Conservation (phyloP, 257 asterid species). For the Fraxinus anomala region DNA sequence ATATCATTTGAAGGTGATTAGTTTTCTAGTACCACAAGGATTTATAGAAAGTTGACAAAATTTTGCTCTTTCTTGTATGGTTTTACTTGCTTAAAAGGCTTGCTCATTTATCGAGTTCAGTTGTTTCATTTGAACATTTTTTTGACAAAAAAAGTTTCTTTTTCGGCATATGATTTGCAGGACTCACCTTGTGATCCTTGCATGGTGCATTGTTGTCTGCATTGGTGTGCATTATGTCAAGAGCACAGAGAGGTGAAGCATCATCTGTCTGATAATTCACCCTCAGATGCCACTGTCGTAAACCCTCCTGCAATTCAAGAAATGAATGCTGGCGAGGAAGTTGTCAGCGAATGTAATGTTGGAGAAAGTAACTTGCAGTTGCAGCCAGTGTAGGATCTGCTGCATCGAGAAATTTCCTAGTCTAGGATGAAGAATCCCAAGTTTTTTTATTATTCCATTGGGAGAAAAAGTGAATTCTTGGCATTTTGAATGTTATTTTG, state of each 20-base stretch:
- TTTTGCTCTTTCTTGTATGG: background rate
- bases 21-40: background rate
- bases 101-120: background rate
- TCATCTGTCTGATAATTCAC: conserved; percentile 38
- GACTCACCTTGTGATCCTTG: conserved; percentile 88
- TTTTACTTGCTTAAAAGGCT: background rate
- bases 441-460: background rate
- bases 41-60: background rate
- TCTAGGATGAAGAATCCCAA: too few relatives aligned
- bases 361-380: conserved; percentile 45
- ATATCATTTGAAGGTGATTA: conserved; percentile 68
- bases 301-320: conserved; percentile 66
- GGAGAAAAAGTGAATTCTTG: background rate
- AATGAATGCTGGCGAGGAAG: conserved; percentile 43
- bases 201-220: conserved; percentile 76
- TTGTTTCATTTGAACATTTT: background rate
- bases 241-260: conserved; percentile 70
- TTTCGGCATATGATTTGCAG: conserved; percentile 34
- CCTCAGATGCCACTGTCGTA: conserved; percentile 31
- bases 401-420: background rate
- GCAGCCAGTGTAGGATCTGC: conserved; percentile 42
- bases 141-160: background rate
- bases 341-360: conserved; percentile 28
- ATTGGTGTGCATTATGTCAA: conserved; percentile 93
- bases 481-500: background rate